These are phyloP conservation scores for Boechera retrofracta DNA, from an alignment of 345 rosid species.

Conservation along the genomic window DNA sequence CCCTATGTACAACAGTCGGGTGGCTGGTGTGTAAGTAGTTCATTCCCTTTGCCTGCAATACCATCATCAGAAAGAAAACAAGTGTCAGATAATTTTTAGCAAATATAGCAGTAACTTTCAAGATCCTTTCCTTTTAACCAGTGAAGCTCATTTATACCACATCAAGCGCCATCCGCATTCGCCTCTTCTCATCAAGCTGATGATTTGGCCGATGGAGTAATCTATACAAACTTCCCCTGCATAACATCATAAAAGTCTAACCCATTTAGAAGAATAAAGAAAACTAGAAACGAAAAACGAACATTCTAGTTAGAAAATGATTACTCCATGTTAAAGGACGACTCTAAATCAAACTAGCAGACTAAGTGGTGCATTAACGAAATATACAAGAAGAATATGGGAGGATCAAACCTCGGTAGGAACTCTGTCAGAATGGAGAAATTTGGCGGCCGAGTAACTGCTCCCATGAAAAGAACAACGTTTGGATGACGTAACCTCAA, in stretches of 20 bases:
- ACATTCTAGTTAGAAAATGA: constrained; percentile 10
- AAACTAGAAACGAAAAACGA: constrained; percentile 17
- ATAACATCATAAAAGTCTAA: constrained; percentile 25
- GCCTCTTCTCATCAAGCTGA: constrained; percentile 84
- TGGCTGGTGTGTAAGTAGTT: constrained; percentile 93
- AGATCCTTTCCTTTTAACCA: constrained; percentile 7
- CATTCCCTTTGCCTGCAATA: constrained; percentile 91
- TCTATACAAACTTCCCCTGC: constrained; percentile 96
- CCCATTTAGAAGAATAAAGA: neutral
- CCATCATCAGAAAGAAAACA: constrained; percentile 32
- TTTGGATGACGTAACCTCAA: constrained; percentile 94
- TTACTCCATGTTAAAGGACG: constrained; percentile 1
- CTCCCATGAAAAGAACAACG: constrained; percentile 99
- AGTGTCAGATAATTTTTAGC: constrained; percentile 14
- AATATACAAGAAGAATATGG: constrained; percentile 25
- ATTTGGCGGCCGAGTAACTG: constrained; percentile 88
- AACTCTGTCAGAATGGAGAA: constrained; percentile 97
- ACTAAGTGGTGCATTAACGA: constrained; percentile 9
- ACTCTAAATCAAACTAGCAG: constrained; percentile 15
- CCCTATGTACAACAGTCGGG: constrained; percentile 96
- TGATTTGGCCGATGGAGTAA: constrained; percentile 81
- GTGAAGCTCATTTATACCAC: constrained; percentile 63
- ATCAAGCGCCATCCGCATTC: constrained; percentile 96
- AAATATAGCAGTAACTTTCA: constrained; percentile 4
- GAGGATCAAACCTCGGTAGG: constrained; percentile 79